Percentiles rank a stretch among this genome's conserved stretches.
phyloP scores from a whole-genome alignment of 352 stramenopile species.

The Elongisporangium senticosum region DNA sequence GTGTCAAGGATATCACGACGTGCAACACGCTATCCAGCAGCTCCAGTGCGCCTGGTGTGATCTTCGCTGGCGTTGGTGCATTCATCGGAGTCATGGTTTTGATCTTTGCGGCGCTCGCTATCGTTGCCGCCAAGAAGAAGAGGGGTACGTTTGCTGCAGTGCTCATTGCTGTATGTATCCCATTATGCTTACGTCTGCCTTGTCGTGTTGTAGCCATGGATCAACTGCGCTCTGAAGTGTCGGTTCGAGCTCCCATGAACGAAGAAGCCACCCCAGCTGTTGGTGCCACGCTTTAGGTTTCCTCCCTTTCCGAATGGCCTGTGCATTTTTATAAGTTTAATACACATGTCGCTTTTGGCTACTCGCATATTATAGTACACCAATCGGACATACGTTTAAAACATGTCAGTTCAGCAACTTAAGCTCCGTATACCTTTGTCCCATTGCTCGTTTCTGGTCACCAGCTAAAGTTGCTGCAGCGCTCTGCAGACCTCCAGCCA shows the following conservation, averaged over 20 bases:
- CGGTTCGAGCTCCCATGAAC: neutral
- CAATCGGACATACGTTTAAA: neutral
- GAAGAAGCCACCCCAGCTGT: neutral
- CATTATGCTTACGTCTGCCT: neutral
- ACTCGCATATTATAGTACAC: neutral
- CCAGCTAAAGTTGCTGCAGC: neutral
- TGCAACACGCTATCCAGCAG: constrained; percentile 64
- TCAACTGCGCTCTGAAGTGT: neutral
- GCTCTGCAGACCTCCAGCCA: neutral
- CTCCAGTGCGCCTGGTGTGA: constrained; percentile 49
- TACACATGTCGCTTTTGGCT: neutral
- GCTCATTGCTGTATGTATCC: neutral
- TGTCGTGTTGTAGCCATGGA: neutral
- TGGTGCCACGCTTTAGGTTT: neutral
- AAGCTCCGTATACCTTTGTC: neutral
- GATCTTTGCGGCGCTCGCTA: constrained; percentile 63
- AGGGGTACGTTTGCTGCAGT: constrained; percentile 34
- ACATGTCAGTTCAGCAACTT: neutral
- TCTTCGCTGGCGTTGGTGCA: constrained; percentile 63
- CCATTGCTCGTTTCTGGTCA: neutral
- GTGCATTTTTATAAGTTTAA: constrained; percentile 1
- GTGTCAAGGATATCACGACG: constrained; percentile 60
- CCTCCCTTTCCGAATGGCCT: neutral
- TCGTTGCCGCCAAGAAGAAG: constrained; percentile 71
- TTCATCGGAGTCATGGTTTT: constrained; percentile 75